Evolutionary conservation across 768 basidiomycete species (phyloP), one percentile per base, ranked within the genome.

Genomic region (Termitomyces sp.): DNA sequence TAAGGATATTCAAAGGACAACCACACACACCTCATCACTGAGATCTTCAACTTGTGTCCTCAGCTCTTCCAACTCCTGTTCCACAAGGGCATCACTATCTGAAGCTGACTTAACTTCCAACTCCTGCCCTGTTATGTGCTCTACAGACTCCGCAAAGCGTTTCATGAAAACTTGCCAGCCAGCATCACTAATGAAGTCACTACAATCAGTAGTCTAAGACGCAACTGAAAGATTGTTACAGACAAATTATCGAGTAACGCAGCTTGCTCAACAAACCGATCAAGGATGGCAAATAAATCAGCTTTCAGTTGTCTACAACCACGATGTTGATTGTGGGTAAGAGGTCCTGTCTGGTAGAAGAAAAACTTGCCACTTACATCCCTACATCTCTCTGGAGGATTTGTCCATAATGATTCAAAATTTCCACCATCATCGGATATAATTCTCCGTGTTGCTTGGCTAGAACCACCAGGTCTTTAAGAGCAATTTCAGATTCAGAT

Each of bases 111-210:
- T 77, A 3, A 86, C 75, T n/a, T 84, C 76, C 18, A 88, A 68
- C 47, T 77, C 76, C 64, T 83, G 77, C 0, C 87, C 85, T 7
- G 86, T 89, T 51, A 91, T 79, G 56, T 80, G 76, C 63, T 85
- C 77, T 6, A 90, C 80, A 1, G 86, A 85, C 2, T 70, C 63
- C 3, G 83, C 67, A 64, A 90, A 86, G 3, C 72, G 73, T 52
- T 82, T 82, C 59, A 91, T 68, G 63, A 88, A 83, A 2, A 70
- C 56, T 20, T 75, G 70, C 90, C 89, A 91, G 52, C 75, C 78
- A 25, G 82, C 80, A 55, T 86, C 83, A 57, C 90, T 89, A 57
- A 3, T 44, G 52, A 61, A 53, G n/a, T n/a, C n/a, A n/a, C n/a
- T 15, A 63, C 36, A 68, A 58, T 36, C 53, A 57, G 20, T 57